Evolutionary conservation across 768 basidiomycete species (phyloP).

Genomic region (Podaxis carcinomalis): DNA sequence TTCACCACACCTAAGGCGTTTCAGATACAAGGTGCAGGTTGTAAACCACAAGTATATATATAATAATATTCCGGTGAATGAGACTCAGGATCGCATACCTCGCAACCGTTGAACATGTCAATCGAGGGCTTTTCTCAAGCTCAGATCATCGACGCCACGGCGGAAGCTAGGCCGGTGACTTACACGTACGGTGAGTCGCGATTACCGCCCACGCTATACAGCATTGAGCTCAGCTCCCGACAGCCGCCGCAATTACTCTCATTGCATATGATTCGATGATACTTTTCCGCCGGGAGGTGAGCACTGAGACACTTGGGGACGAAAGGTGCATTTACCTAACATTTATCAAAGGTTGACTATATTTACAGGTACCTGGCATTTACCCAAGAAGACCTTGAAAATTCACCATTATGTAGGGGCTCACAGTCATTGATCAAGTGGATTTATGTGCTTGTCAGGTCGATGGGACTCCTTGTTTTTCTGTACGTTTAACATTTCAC

Average conservation of each 20-base stretch:
- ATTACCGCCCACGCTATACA: neutral
- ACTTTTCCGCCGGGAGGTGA: neutral
- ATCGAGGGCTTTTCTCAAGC: neutral
- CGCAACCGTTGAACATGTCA: neutral
- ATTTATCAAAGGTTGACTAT: neutral
- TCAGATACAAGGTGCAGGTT: too few relatives aligned
- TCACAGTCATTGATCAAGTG: neutral
- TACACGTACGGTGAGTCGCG: neutral
- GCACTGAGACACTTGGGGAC: neutral
- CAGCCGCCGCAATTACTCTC: neutral
- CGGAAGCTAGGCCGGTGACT: neutral
- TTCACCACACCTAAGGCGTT: too few relatives aligned
- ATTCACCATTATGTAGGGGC: neutral
- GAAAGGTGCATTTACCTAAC: neutral
- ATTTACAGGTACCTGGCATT: neutral
- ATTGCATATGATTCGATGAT: constrained; percentile 1
- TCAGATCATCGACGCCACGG: neutral
- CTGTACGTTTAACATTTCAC: neutral
- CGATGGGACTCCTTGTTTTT: neutral
- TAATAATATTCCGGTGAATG: neutral
- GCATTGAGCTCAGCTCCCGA: neutral
- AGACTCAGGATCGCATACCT: neutral
- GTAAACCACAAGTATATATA: neutral
- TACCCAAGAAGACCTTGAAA: neutral
- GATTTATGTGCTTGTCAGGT: constrained; percentile 1